These are phyloP conservation scores for Austroboletus eburneus DNA, from an alignment of 768 basidiomycete genomes.

Conservation along the genomic window DNA sequence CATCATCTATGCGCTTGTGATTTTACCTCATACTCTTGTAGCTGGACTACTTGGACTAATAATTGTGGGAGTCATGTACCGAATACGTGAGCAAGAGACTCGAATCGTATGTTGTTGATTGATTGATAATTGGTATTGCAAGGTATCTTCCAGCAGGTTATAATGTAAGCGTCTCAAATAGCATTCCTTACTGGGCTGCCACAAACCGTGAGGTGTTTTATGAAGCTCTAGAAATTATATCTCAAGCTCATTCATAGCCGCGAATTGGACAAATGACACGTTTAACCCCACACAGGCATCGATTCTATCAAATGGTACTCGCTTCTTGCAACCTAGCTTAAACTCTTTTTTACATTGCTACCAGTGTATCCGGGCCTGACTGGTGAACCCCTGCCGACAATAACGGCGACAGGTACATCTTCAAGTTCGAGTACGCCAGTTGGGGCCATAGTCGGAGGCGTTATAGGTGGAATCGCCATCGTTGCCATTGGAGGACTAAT, in stretches of 20 bases:
- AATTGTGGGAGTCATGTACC: slow-evolving; percentile 15
- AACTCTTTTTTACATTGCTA: background rate
- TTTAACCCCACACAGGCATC: slow-evolving; percentile 17
- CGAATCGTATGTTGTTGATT: background rate
- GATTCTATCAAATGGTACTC: too few relatives aligned
- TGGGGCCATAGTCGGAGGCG: slow-evolving; percentile 21
- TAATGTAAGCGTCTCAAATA: slow-evolving; percentile 2
- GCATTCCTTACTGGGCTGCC: slow-evolving; percentile 23
- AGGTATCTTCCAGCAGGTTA: slow-evolving; percentile 26
- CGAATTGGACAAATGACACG: slow-evolving; percentile 10
- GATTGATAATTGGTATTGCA: background rate
- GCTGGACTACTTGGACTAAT: slow-evolving; percentile 20
- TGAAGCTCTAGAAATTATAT: background rate
- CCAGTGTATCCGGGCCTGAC: slow-evolving; percentile 16
- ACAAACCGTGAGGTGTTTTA: slow-evolving; percentile 18
- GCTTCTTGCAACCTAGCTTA: too few relatives aligned
- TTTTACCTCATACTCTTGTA: slow-evolving; percentile 6
- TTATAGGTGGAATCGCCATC: slow-evolving; percentile 14
- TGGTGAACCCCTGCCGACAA: slow-evolving; percentile 12
- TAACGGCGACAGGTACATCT: background rate
- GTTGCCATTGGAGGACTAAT: slow-evolving; percentile 15
- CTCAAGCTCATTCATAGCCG: slow-evolving; percentile 13
- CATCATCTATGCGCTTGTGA: background rate
- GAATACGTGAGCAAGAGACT: slow-evolving; percentile 19
- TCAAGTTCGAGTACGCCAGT: slow-evolving; percentile 8